Conservation (phyloP, 2,329 filamentous ascomycete species). For the Cercospora janseana region DNA sequence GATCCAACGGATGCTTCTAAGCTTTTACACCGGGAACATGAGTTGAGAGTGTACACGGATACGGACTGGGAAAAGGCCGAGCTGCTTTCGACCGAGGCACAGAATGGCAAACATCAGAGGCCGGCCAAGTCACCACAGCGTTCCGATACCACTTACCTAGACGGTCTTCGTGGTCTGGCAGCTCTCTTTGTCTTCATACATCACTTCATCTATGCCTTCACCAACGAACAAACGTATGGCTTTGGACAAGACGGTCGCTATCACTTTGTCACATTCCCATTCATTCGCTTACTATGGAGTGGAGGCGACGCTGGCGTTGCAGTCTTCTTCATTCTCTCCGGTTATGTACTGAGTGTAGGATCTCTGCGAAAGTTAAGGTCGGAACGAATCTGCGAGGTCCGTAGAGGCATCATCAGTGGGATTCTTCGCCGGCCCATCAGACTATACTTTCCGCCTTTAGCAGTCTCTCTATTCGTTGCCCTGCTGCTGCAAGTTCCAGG, state of each 20-base stretch:
- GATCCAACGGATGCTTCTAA: too few relatives aligned
- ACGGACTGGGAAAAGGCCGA: too few relatives aligned
- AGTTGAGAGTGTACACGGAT: too few relatives aligned
- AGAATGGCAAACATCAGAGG: too few relatives aligned
- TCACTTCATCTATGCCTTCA: conserved; percentile 48
- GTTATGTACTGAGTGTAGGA: conserved; percentile 45
- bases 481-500: conserved; percentile 23
- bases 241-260: conserved; percentile 41
- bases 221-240: conserved; percentile 46
- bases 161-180: conserved; percentile 64
- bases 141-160: conserved; percentile 52
- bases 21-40: too few relatives aligned
- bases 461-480: conserved; percentile 23
- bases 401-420: conserved; percentile 5
- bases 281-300: conserved; percentile 53
- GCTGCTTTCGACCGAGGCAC: too few relatives aligned
- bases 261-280: conserved; percentile 53
- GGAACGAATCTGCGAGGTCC: not conserved
- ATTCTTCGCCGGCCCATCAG: conserved; percentile 20
- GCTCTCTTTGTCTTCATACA: conserved; percentile 64
- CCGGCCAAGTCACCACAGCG: too few relatives aligned
- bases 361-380: conserved; percentile 20
- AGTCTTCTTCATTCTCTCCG: conserved; percentile 53
- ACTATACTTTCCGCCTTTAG: conserved; percentile 16
- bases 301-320: conserved; percentile 60